Evolutionary conservation across 768 basidiomycete genomes (phyloP).

Genomic region (Lentinula guzmanii): DNA sequence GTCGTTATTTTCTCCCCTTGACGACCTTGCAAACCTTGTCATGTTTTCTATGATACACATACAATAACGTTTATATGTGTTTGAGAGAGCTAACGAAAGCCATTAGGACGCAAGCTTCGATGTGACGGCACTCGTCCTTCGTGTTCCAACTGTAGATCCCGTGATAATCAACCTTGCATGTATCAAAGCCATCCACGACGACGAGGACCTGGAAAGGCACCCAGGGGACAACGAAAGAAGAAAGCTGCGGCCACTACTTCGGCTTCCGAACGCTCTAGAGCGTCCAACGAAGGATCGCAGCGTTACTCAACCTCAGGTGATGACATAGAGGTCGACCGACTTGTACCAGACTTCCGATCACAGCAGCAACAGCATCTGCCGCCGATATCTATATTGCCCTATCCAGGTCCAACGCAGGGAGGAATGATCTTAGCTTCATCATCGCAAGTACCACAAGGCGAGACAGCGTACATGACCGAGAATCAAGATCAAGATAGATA

Average conservation of each 20-base stretch:
- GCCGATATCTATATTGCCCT: slow-evolving; percentile 2
- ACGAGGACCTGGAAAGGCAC: slow-evolving; percentile 72
- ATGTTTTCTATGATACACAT: slow-evolving; percentile 1
- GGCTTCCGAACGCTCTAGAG: slow-evolving; percentile 8
- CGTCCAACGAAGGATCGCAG: slow-evolving; percentile 10
- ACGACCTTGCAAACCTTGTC: background rate
- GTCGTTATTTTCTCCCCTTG: slow-evolving; percentile 6
- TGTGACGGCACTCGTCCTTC: slow-evolving; percentile 64
- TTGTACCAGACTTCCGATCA: slow-evolving; percentile 24
- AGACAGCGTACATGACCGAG: background rate
- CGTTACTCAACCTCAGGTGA: slow-evolving; percentile 3
- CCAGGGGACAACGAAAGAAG: slow-evolving; percentile 50
- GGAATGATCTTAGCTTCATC: slow-evolving; percentile 3
- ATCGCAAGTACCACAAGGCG: background rate
- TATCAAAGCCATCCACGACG: slow-evolving; percentile 31
- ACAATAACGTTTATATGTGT: background rate
- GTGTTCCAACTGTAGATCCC: slow-evolving; percentile 58
- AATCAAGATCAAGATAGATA: background rate
- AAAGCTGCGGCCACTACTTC: slow-evolving; percentile 17
- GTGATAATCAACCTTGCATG: slow-evolving; percentile 24
- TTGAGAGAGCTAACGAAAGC: background rate
- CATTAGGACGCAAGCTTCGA: slow-evolving; percentile 62
- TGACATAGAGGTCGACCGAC: slow-evolving; percentile 15
- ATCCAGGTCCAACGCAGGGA: background rate
- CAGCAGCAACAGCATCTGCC: slow-evolving; percentile 22